Evolutionary conservation across 2,329 filamentous ascomycete species (phyloP), one percentile per base, ranked within the genome.

Genomic region (Colletotrichum sp.): DNA sequence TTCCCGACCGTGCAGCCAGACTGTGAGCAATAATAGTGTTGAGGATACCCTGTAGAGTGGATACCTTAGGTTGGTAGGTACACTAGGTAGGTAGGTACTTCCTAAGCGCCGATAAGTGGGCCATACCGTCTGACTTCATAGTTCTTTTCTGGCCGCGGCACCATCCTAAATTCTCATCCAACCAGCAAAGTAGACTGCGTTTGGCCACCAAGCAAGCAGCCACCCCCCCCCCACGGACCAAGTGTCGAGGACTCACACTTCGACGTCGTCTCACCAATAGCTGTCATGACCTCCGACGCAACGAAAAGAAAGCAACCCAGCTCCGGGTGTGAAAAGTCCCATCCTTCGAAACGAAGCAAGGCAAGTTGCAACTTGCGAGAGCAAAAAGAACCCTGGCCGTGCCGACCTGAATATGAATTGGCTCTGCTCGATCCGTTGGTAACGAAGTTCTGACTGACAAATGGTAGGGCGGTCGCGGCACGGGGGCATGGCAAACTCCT

Each of bases 401-500:
- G n/a, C 11, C n/a, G n/a, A n/a, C n/a, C 44, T 49, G 39, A 44
- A 44, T 19, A 49, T 49, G 39, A 44, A 44, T 19, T 22, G 44
- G 19, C n/a, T 49, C 44, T 49, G n/a, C 44, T 49, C 19, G n/a
- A 49, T 49, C 11, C n/a, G 6, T 49, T 49, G n/a, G n/a, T 22
- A 49, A 49, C n/a, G n/a, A 11, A 49, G n/a, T 49, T n/a, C 44
- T 49, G 44, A 49, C 44, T n/a, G 44, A 49, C 9, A 49, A 49
- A 11, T 32, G n/a, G 6, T 27, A 75, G 71, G 72, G 67, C 25
- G 72, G 67, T 8, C 57, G 44, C 19, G 89, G 86, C 72, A 85
- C 85, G 74, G 90, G 90, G 13, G 91, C 88, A 81, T 93, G 92
- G 92, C 89, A 90, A 81, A 93, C 92, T 30, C 86, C 92, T 16